Evolutionary conservation across 331 rosid genomes (phyloP).

Genomic region (Quercus phellos): DNA sequence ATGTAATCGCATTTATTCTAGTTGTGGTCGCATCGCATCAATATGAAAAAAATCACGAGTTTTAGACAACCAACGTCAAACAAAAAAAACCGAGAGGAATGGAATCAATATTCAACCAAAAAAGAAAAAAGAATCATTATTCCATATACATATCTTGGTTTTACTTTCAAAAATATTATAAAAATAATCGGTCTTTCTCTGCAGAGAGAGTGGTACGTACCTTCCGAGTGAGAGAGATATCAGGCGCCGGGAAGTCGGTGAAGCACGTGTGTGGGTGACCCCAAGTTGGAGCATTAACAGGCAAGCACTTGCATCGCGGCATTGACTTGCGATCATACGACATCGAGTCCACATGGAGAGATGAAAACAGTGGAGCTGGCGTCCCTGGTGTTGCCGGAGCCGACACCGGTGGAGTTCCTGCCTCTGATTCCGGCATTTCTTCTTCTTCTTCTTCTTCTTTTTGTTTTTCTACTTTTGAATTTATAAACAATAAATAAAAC

Average conservation of each 20-base stretch:
- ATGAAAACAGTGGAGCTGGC: slow-evolving; percentile 69
- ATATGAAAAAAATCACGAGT: background rate
- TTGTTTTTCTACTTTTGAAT: background rate
- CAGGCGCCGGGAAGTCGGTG: slow-evolving; percentile 52
- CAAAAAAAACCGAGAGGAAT: background rate
- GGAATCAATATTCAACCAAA: background rate
- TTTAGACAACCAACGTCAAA: background rate
- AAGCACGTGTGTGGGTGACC: slow-evolving; percentile 55
- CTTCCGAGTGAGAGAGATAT: slow-evolving; percentile 77
- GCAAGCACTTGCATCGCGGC: slow-evolving; percentile 71
- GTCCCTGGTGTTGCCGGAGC: slow-evolving; percentile 86
- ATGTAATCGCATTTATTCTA: background rate
- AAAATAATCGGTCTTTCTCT: background rate
- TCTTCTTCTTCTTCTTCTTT: background rate
- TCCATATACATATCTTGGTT: no score
- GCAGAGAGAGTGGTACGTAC: background rate
- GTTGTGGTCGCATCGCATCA: background rate
- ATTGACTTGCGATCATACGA: slow-evolving; percentile 63
- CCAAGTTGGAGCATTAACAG: slow-evolving; percentile 47
- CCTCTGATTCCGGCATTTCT: slow-evolving; percentile 56
- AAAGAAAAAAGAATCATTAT: no score
- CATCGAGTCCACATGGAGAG: slow-evolving; percentile 63
- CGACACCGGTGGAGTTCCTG: slow-evolving; percentile 58
- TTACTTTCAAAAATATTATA: background rate
- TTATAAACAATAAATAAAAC: background rate